Evolutionary conservation across 306 rosid species (phyloP), one percentile per base, ranked within the genome.

Genomic region (Ziziphus jujuba): DNA sequence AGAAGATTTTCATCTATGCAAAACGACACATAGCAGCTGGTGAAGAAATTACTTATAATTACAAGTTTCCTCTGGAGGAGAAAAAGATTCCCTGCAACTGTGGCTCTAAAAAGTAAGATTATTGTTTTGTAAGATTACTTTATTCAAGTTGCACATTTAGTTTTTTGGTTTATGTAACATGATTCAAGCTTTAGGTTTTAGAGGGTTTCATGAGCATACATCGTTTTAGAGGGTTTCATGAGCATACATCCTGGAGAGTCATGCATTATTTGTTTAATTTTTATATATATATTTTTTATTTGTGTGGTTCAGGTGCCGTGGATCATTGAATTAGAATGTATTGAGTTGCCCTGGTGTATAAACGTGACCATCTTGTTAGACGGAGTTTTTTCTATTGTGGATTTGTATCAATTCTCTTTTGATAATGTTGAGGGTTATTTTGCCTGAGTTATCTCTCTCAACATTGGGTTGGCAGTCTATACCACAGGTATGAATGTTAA

Each of bases 61-160:
- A 93, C 77, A 93, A 93, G 87, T 93, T 93, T 71, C 99, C 99
- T 62, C 86, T 93, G 89, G 99, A 93, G 84, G 99, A 90, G 74
- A 88, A 90, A 80, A 93, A 93, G 83, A 93, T 93, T 66, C 96
- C 99, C 66, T 93, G 99, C 81, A 83, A 93, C 81, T 93, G 97
- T 77, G 91, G 96, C 72, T 87, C 99, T 31, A 93, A 66, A 78
- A 90, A 85, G 99, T 93, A 90, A 78, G 84, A 60, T 69, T 60
- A 66, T 13, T 14, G 56, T 40, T 16, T 28, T 28, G 3, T 28
- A 28, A 28, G n/a, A n/a, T n/a, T n/a, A n/a, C n/a, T n/a, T n/a
- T n/a, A n/a, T 19, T 17, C 15, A 4, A 57, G 36, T 23, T 20
- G 7, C 68, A 38, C 56, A 66, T 56, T 47, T 43, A 51, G 49